Percentiles rank a stretch among this genome's conserved stretches.
These are phyloP conservation scores for Talaromyces rugulosus DNA, from an alignment of 2,329 filamentous ascomycete genomes.

Conservation along the genomic window DNA sequence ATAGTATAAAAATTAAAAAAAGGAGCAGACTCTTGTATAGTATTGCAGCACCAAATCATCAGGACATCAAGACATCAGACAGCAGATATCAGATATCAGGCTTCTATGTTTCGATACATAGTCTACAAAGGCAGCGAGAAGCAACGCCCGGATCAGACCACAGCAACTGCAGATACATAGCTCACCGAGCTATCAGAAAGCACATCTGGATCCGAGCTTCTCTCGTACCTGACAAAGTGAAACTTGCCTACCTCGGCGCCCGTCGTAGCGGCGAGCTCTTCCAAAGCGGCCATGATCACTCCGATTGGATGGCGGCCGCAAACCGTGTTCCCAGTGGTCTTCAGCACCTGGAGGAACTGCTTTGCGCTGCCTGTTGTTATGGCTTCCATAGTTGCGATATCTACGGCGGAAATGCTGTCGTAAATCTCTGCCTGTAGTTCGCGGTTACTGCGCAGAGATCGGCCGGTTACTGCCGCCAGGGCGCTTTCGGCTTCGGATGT, in stretches of 20 bases:
- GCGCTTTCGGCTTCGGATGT: conserved; percentile 22
- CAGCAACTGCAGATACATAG: conserved; percentile 88
- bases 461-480: conserved; percentile 27
- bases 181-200: conserved; percentile 81
- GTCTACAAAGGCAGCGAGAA: background rate
- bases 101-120: background rate
- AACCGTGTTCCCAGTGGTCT: conserved; percentile 79
- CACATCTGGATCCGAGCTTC: conserved; percentile 69
- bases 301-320: conserved; percentile 95
- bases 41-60: background rate
- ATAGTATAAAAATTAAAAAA: background rate
- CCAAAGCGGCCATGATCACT: conserved; percentile 82
- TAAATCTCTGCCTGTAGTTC: conserved; percentile 58
- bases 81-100: too few relatives aligned
- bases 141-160: conserved; percentile 48
- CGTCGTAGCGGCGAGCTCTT: conserved; percentile 51
- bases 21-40: too few relatives aligned
- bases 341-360: conserved; percentile 64
- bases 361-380: conserved; percentile 72
- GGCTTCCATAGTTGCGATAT: conserved; percentile 77
- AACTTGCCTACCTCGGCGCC: conserved; percentile 53
- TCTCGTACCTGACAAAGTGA: conserved; percentile 78
- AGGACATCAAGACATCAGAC: too few relatives aligned
- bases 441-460: conserved; percentile 27
- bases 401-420: conserved; percentile 76